Evolutionary conservation across 805 yeast genomes (phyloP), one percentile per base, ranked within the genome.

Genomic region (Saccharomycopsis schoenii): DNA sequence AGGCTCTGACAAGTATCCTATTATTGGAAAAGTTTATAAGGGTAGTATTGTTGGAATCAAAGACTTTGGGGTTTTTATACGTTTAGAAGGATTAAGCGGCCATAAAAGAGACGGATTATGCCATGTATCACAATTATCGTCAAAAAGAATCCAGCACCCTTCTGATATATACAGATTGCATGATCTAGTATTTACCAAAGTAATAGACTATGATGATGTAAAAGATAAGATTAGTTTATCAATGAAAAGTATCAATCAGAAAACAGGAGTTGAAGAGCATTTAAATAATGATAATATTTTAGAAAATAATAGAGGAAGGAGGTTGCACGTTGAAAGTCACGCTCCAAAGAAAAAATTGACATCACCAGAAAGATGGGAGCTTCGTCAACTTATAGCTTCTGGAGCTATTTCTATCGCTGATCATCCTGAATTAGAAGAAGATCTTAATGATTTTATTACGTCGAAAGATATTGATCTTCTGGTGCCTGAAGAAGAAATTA

Each of bases 361-460:
- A 0, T 87, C 96, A 0, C 96, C 96, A 0, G 98, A 92, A 71
- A 73, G 90, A 60, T 92, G 97, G 96, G 97, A 93, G 69, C 78
- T 89, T 58, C 77, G 88, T 40, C 97, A 92, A 69, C 73, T 92
- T 55, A 88, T 87, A 29, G 85, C 93, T 0, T 82, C 93, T 4
- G 96, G 96, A 1, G 92, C 82, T 0, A 81, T 83, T 0, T 76
- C 83, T 4, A 81, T 86, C 0, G 77, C 82, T 2, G 92, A 86
- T 64, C 84, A 84, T 68, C 91, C 91, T 1, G 92, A 84, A 59
- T 68, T 85, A 1, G 75, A 75, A 55, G 81, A 76, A 36, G 75
- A 72, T 6, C 36, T 56, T 61, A 70, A 72, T 41, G 69, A 58
- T 15, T 58, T 52, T 39, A 14, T 61, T 39, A 24, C 62, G 56